These are phyloP conservation scores for Penicillium daleae DNA, from an alignment of 495 filamentous ascomycete species.

Conservation along the genomic window DNA sequence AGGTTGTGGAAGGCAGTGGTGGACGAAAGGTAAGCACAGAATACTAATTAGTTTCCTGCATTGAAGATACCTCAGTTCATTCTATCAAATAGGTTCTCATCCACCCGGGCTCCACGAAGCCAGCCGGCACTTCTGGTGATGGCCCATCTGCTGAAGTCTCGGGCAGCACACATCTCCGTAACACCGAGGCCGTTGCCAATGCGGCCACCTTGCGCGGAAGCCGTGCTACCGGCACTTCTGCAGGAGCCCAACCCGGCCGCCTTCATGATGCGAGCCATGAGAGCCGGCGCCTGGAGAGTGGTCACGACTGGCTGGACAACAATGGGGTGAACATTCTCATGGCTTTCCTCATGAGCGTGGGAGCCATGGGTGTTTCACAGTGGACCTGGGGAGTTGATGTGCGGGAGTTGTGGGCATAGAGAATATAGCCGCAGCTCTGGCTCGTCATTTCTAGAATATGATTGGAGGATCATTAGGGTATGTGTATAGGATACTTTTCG, in stretches of 20 bases:
- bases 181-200: conserved; percentile 41
- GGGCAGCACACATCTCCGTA: conserved; percentile 23
- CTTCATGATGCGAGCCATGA: conserved; percentile 51
- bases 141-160: conserved; percentile 7
- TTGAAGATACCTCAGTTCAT: not conserved
- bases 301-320: conserved; percentile 81
- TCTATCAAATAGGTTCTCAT: conserved; percentile 41
- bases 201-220: conserved; percentile 35
- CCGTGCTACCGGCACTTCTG: conserved; percentile 20
- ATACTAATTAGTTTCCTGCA: not conserved
- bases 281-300: conserved; percentile 73
- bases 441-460: not conserved
- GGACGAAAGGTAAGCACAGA: conserved; percentile 66
- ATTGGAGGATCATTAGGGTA: not conserved
- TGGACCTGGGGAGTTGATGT: conserved; percentile 44
- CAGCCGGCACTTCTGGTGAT: conserved; percentile 8
- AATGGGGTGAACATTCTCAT: conserved; percentile 93
- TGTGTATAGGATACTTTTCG: not conserved
- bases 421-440: not conserved
- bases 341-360: conserved; percentile 79
- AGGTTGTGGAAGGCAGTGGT: conserved; percentile 86
- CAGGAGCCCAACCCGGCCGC: conserved; percentile 16
- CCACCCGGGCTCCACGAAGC: conserved; percentile 36
- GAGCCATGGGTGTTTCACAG: conserved; percentile 67
- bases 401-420: conserved; percentile 19